Conservation (phyloP, 2,329 filamentous ascomycete genomes). For the Fusarium sp. region DNA sequence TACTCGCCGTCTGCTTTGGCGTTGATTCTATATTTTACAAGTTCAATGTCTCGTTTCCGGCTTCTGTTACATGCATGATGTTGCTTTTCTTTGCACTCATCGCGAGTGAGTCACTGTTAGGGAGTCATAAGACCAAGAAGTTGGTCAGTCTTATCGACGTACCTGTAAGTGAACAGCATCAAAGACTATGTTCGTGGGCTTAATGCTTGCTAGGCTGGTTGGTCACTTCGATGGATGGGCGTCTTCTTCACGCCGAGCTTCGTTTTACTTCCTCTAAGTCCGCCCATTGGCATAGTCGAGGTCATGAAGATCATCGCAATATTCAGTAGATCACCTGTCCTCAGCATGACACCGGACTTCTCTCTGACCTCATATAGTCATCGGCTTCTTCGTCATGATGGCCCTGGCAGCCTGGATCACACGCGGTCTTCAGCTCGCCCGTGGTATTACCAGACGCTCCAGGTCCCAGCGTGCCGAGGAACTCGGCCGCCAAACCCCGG, state of each 20-base stretch:
- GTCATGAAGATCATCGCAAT: constrained; percentile 69
- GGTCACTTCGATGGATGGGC: constrained; percentile 68
- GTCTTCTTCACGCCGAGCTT: constrained; percentile 70
- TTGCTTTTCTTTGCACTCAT: constrained; percentile 64
- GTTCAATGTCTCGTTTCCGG: constrained; percentile 65
- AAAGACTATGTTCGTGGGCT: not conserved
- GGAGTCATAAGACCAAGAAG: constrained; percentile 59
- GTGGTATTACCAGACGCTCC: constrained; percentile 64
- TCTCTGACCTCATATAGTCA: constrained; percentile 51
- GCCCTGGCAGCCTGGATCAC: constrained; percentile 65
- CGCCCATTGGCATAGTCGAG: constrained; percentile 63
- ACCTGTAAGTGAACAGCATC: constrained; percentile 54
- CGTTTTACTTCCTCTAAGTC: constrained; percentile 67
- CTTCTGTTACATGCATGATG: constrained; percentile 68
- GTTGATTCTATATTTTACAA: constrained; percentile 57
- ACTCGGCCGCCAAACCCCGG: constrained; percentile 50
- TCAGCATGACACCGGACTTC: no score
- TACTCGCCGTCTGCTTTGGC: constrained; percentile 57
- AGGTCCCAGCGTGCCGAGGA: constrained; percentile 64
- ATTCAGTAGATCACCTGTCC: constrained; percentile 57
- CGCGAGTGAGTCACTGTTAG: constrained; percentile 58
- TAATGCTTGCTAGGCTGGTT: constrained; percentile 59
- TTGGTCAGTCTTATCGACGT: constrained; percentile 64
- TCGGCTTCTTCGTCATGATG: constrained; percentile 66
- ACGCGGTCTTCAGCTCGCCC: constrained; percentile 62